These are phyloP conservation scores for Cardamine occulta DNA, from an alignment of 345 rosid species.

Conservation along the genomic window DNA sequence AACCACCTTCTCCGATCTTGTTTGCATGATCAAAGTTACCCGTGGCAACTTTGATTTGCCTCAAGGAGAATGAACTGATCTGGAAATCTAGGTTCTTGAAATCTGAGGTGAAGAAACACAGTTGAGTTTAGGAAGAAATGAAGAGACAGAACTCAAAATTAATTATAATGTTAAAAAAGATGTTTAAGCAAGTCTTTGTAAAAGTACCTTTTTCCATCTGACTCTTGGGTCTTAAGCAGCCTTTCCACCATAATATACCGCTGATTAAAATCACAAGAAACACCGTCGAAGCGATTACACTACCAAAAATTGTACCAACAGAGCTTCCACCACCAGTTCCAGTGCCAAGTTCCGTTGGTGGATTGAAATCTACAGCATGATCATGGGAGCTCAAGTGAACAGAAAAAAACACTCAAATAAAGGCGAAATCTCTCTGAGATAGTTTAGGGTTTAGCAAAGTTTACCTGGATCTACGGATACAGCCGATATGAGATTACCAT, in stretches of 20 bases:
- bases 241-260: constrained; percentile 56
- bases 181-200: not conserved
- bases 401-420: not conserved
- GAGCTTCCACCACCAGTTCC: constrained; percentile 37
- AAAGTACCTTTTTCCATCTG: constrained; percentile 48
- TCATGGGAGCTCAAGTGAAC: constrained; percentile 17
- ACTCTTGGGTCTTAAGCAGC: constrained; percentile 44
- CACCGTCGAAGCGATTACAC: constrained; percentile 38
- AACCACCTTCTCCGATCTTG: constrained; percentile 77
- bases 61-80: constrained; percentile 52
- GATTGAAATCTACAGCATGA: constrained; percentile 34
- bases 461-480: constrained; percentile 53
- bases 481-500: constrained; percentile 70
- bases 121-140: not conserved
- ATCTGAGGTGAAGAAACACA: constrained; percentile 42
- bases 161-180: not conserved
- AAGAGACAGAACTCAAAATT: not conserved
- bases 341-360: constrained; percentile 36
- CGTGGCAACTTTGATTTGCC: constrained; percentile 59
- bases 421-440: not conserved
- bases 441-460: constrained; percentile 17
- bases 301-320: constrained; percentile 40
- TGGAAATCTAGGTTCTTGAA: constrained; percentile 50
- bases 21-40: constrained; percentile 54
- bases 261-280: constrained; percentile 46